phyloP scores from a whole-genome alignment of 176 grass and related monocot genomes.

The Leersia perrieri region DNA sequence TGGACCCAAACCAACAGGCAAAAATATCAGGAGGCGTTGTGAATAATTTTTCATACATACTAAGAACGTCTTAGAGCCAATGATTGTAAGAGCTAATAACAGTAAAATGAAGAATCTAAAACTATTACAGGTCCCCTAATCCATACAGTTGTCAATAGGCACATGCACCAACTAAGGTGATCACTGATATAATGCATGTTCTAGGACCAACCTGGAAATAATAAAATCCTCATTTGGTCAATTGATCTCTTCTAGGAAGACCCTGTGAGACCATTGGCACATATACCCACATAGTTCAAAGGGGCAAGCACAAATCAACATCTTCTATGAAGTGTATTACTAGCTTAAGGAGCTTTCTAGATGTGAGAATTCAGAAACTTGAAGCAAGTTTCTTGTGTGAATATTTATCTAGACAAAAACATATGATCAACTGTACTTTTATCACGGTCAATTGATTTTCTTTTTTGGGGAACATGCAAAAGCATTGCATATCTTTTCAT shows the following conservation, averaged over 20 bases:
- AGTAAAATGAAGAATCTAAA: constrained; percentile 5
- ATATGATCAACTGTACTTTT: neutral
- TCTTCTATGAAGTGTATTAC: too few relatives aligned
- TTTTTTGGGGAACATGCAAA: too few relatives aligned
- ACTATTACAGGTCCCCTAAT: neutral
- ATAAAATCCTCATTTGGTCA: neutral
- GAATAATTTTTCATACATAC: too few relatives aligned
- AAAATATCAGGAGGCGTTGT: neutral
- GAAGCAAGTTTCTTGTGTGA: neutral
- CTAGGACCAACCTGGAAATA: neutral
- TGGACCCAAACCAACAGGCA: neutral
- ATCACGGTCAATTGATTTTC: neutral
- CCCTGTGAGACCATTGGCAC: neutral
- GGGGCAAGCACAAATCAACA: too few relatives aligned
- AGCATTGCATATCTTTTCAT: too few relatives aligned
- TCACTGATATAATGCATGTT: neutral
- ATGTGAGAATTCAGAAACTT: neutral
- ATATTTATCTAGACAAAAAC: neutral
- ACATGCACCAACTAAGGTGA: constrained; percentile 23
- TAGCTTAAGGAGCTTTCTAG: neutral
- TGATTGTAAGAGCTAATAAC: neutral
- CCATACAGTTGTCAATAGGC: neutral
- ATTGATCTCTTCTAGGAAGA: neutral
- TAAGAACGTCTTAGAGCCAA: neutral
- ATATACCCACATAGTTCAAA: neutral